Conservation (phyloP, 2,329 filamentous ascomycete species). For the Talaromyces sp. region DNA sequence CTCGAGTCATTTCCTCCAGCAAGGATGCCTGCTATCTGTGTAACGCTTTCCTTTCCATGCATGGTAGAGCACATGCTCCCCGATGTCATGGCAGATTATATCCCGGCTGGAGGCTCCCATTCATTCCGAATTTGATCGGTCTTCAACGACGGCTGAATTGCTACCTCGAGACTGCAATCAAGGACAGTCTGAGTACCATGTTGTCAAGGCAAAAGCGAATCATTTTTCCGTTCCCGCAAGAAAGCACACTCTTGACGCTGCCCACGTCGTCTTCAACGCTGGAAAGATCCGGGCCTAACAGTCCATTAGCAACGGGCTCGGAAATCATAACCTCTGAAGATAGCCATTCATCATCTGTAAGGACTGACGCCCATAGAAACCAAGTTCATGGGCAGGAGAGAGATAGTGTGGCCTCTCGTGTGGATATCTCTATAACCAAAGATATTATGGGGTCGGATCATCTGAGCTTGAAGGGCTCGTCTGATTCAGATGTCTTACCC, state of each 20-base stretch:
- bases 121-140: conserved; percentile 10
- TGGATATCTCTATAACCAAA: too few species aligned
- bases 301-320: neutral
- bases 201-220: conserved; percentile 10
- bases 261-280: conserved; percentile 16
- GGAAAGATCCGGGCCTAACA: neutral
- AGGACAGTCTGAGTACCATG: conserved; percentile 8
- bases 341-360: too few species aligned
- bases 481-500: too few species aligned
- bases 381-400: too few species aligned
- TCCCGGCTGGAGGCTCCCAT: conserved; percentile 14
- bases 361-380: too few species aligned
- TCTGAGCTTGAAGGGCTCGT: too few species aligned
- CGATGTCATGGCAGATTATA: conserved; percentile 19
- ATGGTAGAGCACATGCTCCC: conserved; percentile 18
- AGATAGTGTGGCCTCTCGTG: too few species aligned
- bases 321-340: too few species aligned
- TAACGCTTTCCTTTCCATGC: conserved; percentile 16
- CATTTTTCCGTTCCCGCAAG: conserved; percentile 17
- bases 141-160: conserved; percentile 14
- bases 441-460: too few species aligned
- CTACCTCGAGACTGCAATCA: conserved; percentile 4
- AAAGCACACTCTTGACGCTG: conserved; percentile 19
- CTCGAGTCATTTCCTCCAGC: conserved; percentile 21
- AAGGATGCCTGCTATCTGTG: conserved; percentile 26